These are phyloP conservation scores for Clonostachys rosea DNA, from an alignment of 2,329 filamentous ascomycete species.

Conservation along the genomic window DNA sequence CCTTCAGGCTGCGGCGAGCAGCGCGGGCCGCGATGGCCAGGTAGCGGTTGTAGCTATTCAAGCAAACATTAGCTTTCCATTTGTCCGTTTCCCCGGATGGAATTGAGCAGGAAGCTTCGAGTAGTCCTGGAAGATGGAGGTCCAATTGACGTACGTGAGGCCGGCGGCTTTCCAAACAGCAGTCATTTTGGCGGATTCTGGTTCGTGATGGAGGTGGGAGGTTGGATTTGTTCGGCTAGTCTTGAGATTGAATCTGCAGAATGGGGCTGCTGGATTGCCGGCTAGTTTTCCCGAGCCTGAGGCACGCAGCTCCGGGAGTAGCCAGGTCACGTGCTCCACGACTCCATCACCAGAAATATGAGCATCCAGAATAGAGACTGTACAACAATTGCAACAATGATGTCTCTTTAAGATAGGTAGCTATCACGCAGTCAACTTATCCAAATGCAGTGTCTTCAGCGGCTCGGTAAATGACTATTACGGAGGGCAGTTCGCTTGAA, in stretches of 20 bases:
- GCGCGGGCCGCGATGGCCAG: slow-evolving; percentile 90
- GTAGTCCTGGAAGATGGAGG: slow-evolving; percentile 1
- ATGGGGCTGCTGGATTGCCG: too few relatives aligned
- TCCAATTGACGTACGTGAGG: slow-evolving; percentile 70
- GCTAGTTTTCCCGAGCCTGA: too few relatives aligned
- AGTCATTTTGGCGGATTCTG: slow-evolving; percentile 69
- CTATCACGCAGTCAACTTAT: too few relatives aligned
- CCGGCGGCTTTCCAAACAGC: slow-evolving; percentile 98
- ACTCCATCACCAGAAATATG: too few relatives aligned
- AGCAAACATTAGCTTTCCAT: not conserved
- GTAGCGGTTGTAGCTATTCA: slow-evolving; percentile 95
- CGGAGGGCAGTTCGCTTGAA: too few relatives aligned
- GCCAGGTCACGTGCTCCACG: too few relatives aligned
- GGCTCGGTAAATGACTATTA: too few relatives aligned
- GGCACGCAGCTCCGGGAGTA: too few relatives aligned
- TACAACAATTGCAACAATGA: too few relatives aligned
- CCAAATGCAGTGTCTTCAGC: too few relatives aligned
- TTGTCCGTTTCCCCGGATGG: not conserved
- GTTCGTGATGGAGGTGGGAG: slow-evolving; percentile 4
- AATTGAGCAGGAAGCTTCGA: slow-evolving; percentile 2
- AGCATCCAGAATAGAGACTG: too few relatives aligned
- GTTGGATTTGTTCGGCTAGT: slow-evolving; percentile 15
- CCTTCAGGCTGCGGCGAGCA: slow-evolving; percentile 95
- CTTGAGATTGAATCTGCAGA: slow-evolving; percentile 9
- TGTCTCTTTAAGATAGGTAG: too few relatives aligned